Percentiles rank a stretch among this genome's conserved stretches.
phyloP scores from a whole-genome alignment of 208 protist species.

The Kentomonas sorsogonicus region DNA sequence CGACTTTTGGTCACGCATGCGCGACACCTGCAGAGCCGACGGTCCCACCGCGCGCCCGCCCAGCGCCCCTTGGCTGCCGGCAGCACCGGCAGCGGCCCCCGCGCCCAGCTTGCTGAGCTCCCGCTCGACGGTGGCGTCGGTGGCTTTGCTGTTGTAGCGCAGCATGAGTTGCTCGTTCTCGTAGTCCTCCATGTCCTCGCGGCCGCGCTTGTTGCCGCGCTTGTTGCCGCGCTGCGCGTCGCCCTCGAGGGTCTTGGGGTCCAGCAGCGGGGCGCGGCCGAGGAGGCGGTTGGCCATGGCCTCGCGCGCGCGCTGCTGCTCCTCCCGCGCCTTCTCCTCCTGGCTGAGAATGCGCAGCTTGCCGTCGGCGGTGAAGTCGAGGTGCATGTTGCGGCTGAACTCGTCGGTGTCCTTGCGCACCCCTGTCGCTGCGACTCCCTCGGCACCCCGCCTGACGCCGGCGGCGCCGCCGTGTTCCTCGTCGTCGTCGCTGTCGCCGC shows the following conservation, averaged over 20 bases:
- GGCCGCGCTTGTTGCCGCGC: slow-evolving; percentile 57
- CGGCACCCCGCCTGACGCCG: too few species aligned
- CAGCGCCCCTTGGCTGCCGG: slow-evolving; percentile 5
- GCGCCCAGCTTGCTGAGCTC: slow-evolving; percentile 18
- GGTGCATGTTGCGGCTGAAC: slow-evolving; percentile 75
- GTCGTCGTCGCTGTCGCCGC: slow-evolving; percentile 60
- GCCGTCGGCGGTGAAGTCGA: slow-evolving; percentile 69
- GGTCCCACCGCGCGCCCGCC: slow-evolving; percentile 24
- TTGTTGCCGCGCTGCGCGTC: slow-evolving; percentile 26
- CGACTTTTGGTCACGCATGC: slow-evolving; percentile 64
- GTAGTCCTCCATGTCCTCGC: slow-evolving; percentile 66
- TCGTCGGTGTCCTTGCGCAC: too few species aligned
- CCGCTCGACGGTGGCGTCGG: slow-evolving; percentile 35
- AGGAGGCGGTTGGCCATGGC: slow-evolving; percentile 69
- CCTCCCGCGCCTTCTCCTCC: slow-evolving; percentile 57
- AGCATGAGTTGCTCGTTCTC: slow-evolving; percentile 79
- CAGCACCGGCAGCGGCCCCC: slow-evolving; percentile 16
- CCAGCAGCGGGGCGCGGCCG: slow-evolving; percentile 31
- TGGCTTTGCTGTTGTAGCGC: slow-evolving; percentile 57
- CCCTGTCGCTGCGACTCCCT: too few species aligned
- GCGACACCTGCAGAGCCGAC: slow-evolving; percentile 35
- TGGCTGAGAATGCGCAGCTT: slow-evolving; percentile 78
- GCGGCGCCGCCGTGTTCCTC: too few species aligned
- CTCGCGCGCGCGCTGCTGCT: slow-evolving; percentile 40
- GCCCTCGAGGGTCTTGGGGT: slow-evolving; percentile 49